These are phyloP conservation scores for Oidium heveae DNA, from an alignment of 2,329 filamentous ascomycete species.

Conservation along the genomic window DNA sequence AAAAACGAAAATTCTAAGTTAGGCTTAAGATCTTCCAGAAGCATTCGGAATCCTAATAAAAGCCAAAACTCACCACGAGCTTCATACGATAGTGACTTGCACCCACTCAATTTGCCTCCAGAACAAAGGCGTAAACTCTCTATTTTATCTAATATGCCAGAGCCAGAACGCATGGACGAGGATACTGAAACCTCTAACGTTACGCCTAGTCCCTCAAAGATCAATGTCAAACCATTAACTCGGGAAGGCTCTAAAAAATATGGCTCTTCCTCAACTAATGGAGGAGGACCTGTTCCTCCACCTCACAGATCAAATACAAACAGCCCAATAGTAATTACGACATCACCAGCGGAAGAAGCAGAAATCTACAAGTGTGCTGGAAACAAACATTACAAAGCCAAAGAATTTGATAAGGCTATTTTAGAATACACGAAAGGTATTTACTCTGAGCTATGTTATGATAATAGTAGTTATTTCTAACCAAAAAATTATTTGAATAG, in stretches of 20 bases:
- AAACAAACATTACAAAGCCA: slow-evolving; percentile 93
- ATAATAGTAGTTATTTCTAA: neutral
- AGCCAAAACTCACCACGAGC: slow-evolving; percentile 9
- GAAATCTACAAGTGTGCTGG: slow-evolving; percentile 80
- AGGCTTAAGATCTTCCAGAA: slow-evolving; percentile 11
- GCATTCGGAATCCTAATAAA: slow-evolving; percentile 11
- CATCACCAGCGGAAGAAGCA: slow-evolving; percentile 36
- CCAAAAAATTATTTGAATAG: slow-evolving; percentile 21
- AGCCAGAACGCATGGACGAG: slow-evolving; percentile 43
- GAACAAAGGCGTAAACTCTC: slow-evolving; percentile 65
- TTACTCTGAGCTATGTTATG: neutral
- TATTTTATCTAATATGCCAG: slow-evolving; percentile 33
- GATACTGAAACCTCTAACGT: slow-evolving; percentile 33
- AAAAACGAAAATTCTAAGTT: slow-evolving; percentile 10
- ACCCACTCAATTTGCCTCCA: slow-evolving; percentile 74
- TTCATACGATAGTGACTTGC: slow-evolving; percentile 36
- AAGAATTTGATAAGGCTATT: slow-evolving; percentile 69
- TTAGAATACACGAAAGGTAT: slow-evolving; percentile 84
- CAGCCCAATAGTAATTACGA: slow-evolving; percentile 25
- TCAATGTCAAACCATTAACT: neutral
- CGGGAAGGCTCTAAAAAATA: slow-evolving; percentile 14
- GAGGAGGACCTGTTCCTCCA: slow-evolving; percentile 37
- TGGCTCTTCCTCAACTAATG: slow-evolving; percentile 9
- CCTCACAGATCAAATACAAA: slow-evolving; percentile 42
- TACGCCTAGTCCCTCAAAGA: slow-evolving; percentile 16